Evolutionary conservation across 768 basidiomycete genomes (phyloP).

Genomic region (Plicaturopsis crispa): DNA sequence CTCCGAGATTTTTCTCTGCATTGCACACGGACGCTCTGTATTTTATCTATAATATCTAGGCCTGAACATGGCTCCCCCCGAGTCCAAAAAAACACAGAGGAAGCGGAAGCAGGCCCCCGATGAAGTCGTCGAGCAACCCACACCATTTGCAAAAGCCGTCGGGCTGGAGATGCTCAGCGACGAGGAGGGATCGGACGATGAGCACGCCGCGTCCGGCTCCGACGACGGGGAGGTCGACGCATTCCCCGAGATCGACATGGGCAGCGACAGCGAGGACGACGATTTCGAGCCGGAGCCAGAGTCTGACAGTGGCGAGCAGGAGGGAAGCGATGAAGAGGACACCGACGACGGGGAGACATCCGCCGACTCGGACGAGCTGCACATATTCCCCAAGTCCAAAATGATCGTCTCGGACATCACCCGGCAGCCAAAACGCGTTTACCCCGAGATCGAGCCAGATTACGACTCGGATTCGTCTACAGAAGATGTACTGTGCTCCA

Average conservation of each 20-base stretch:
- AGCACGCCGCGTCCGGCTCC: slow-evolving; percentile 26
- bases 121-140: slow-evolving; percentile 23
- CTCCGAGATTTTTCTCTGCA: too few species aligned
- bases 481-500: slow-evolving; percentile 62
- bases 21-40: slow-evolving; percentile 9
- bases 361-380: slow-evolving; percentile 35
- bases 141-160: slow-evolving; percentile 30
- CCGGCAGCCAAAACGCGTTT: slow-evolving; percentile 75
- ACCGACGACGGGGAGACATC: slow-evolving; percentile 29
- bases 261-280: slow-evolving; percentile 33
- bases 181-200: slow-evolving; percentile 45
- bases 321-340: slow-evolving; percentile 25
- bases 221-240: slow-evolving; percentile 60
- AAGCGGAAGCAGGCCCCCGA: slow-evolving; percentile 54
- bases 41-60: slow-evolving; percentile 4
- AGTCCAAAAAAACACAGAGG: slow-evolving; percentile 27
- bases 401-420: slow-evolving; percentile 74
- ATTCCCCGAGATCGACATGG: slow-evolving; percentile 62
- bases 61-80: slow-evolving; percentile 23
- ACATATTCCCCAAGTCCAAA: slow-evolving; percentile 55
- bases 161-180: slow-evolving; percentile 69
- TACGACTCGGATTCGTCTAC: slow-evolving; percentile 91
- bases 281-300: slow-evolving; percentile 27
- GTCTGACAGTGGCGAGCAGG: slow-evolving; percentile 31
- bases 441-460: slow-evolving; percentile 83